These are phyloP conservation scores for Suillus hirtellus DNA, from an alignment of 768 basidiomycete genomes.

Conservation along the genomic window DNA sequence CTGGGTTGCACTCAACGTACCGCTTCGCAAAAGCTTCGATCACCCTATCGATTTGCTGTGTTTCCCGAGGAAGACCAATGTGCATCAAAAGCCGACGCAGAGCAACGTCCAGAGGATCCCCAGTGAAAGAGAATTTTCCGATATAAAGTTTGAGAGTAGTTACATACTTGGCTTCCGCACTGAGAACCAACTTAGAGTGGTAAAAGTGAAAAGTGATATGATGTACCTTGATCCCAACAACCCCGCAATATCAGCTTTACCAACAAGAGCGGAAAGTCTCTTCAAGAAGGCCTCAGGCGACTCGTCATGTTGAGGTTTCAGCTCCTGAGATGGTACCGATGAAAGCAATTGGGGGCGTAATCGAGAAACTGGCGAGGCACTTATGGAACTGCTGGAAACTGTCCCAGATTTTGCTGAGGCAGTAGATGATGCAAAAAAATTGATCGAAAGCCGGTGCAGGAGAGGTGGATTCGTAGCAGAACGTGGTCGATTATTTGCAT, in stretches of 20 bases:
- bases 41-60: slow-evolving; percentile 97
- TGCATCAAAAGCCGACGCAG: slow-evolving; percentile 89
- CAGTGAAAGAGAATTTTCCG: slow-evolving; percentile 71
- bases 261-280: slow-evolving; percentile 63
- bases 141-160: slow-evolving; percentile 74
- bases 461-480: slow-evolving; percentile 68
- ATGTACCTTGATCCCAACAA: slow-evolving; percentile 79
- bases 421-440: slow-evolving; percentile 54
- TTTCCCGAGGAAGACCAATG: slow-evolving; percentile 89
- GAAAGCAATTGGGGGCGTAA: slow-evolving; percentile 49
- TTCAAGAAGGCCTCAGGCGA: slow-evolving; percentile 68
- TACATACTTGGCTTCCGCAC: slow-evolving; percentile 69
- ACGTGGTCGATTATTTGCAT: slow-evolving; percentile 42
- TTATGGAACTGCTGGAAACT: slow-evolving; percentile 13
- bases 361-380: slow-evolving; percentile 30
- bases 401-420: slow-evolving; percentile 30
- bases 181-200: slow-evolving; percentile 31
- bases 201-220: slow-evolving; percentile 11
- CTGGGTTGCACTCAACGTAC: slow-evolving; percentile 82
- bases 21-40: slow-evolving; percentile 92
- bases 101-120: slow-evolving; percentile 88
- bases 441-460: slow-evolving; percentile 68
- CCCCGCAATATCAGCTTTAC: slow-evolving; percentile 76
- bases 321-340: slow-evolving; percentile 44
- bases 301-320: slow-evolving; percentile 62